Evolutionary conservation across 495 filamentous ascomycete species (phyloP).

Genomic region (Trichoderma reesei): DNA sequence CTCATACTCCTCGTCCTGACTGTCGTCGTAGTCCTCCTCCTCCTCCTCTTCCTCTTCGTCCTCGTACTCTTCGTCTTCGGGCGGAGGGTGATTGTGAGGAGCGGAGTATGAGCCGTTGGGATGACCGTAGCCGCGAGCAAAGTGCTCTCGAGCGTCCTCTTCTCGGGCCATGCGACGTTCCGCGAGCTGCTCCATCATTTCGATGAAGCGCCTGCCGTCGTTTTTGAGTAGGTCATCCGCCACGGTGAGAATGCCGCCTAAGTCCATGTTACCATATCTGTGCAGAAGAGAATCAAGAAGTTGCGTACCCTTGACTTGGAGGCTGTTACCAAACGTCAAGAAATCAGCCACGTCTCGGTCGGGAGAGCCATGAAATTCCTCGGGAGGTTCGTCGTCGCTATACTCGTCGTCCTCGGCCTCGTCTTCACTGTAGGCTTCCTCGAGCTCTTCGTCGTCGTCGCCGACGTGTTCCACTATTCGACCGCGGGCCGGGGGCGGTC

Average conservation of each 20-base stretch:
- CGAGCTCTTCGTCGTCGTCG: constrained; percentile 55
- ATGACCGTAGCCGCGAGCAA: constrained; percentile 50
- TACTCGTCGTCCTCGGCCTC: constrained; percentile 45
- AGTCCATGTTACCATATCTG: constrained; percentile 28
- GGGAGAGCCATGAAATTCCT: constrained; percentile 48
- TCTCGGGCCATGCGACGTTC: constrained; percentile 95
- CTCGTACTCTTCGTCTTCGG: constrained; percentile 64
- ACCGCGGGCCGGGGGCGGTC: constrained; percentile 42
- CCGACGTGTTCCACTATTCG: constrained; percentile 49
- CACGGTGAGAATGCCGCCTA: constrained; percentile 96
- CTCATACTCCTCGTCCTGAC: constrained; percentile 83
- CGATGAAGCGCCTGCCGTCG: constrained; percentile 98
- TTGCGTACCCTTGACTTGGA: constrained; percentile 86
- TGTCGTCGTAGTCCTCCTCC: constrained; percentile 57
- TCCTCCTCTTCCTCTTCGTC: constrained; percentile 61
- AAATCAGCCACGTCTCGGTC: constrained; percentile 71
- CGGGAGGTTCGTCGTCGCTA: constrained; percentile 45
- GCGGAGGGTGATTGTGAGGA: constrained; percentile 41
- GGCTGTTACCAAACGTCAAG: constrained; percentile 93
- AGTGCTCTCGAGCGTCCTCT: constrained; percentile 74
- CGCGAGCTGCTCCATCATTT: constrained; percentile 99
- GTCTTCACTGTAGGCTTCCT: constrained; percentile 45
- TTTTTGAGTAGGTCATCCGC: constrained; percentile 98
- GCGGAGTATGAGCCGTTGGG: constrained; percentile 33
- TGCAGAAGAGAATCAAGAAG: constrained; percentile 26